A percentile compares a stretch with the other conserved stretches of the same genome.
phyloP scores from a whole-genome alignment of 306 rosid species.

The Pyrus bretschneideri region DNA sequence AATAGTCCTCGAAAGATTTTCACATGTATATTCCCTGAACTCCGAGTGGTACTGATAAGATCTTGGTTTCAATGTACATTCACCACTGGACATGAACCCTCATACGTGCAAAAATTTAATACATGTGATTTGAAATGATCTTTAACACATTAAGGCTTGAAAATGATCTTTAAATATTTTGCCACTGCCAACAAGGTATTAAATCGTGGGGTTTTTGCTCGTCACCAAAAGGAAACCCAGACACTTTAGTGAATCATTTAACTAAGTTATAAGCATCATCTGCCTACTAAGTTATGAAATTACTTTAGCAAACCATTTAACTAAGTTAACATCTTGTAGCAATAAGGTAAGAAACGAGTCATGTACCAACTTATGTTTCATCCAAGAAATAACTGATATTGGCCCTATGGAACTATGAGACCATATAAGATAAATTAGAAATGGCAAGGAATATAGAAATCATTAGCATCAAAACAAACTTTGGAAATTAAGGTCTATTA shows the following conservation, averaged over 20 bases:
- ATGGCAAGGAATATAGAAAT: background rate
- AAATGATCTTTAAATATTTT: background rate
- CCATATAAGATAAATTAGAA: too few relatives aligned
- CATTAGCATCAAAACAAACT: background rate
- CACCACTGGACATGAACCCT: background rate
- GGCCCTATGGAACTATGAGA: background rate
- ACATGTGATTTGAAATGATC: background rate
- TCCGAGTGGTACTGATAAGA: too few relatives aligned
- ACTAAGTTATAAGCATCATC: too few relatives aligned
- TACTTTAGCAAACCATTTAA: background rate
- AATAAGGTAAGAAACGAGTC: background rate
- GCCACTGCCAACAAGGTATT: background rate
- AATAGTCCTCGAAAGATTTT: too few relatives aligned
- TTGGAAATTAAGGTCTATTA: background rate
- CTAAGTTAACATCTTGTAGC: background rate
- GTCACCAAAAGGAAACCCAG: background rate
- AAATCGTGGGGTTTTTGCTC: background rate
- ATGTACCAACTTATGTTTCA: background rate
- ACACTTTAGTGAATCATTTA: background rate
- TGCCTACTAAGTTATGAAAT: background rate
- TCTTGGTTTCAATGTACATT: too few relatives aligned
- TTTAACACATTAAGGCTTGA: background rate
- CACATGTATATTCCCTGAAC: too few relatives aligned
- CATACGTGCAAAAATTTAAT: background rate
- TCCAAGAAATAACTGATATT: background rate